phyloP scores from a whole-genome alignment of 306 rosid genomes.

The Quercus parvula region DNA sequence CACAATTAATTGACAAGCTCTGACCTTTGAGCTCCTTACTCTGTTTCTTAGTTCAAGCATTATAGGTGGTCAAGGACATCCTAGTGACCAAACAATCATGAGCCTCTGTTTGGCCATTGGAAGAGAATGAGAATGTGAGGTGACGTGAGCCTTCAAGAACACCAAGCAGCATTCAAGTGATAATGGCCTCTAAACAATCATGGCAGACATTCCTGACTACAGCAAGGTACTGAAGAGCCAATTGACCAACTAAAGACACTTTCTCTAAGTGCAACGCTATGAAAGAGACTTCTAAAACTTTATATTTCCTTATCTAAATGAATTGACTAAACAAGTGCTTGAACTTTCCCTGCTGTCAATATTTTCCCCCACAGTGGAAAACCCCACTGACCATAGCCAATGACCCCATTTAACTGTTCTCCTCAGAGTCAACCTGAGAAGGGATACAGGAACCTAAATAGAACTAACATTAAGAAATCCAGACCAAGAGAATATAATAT shows the following conservation, averaged over 20 bases:
- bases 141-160: background rate
- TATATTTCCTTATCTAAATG: background rate
- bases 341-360: background rate
- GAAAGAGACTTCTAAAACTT: background rate
- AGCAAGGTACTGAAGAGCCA: background rate
- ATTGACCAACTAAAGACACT: background rate
- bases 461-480: background rate
- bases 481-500: background rate
- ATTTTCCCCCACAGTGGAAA: background rate
- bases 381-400: background rate
- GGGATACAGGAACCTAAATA: background rate
- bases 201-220: background rate
- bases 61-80: background rate
- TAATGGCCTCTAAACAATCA: background rate
- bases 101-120: too few relatives aligned
- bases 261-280: background rate
- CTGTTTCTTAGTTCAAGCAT: background rate
- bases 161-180: background rate
- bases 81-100: background rate
- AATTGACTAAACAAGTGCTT: background rate
- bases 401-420: background rate
- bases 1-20: background rate
- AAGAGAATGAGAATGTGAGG: background rate
- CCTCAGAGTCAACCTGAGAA: background rate
- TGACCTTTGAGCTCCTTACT: conserved; percentile 2